A percentile compares a stretch with the other conserved stretches of the same genome.
Conservation (phyloP, 805 yeast species). For the Maudiozyma pseudohumilis region DNA sequence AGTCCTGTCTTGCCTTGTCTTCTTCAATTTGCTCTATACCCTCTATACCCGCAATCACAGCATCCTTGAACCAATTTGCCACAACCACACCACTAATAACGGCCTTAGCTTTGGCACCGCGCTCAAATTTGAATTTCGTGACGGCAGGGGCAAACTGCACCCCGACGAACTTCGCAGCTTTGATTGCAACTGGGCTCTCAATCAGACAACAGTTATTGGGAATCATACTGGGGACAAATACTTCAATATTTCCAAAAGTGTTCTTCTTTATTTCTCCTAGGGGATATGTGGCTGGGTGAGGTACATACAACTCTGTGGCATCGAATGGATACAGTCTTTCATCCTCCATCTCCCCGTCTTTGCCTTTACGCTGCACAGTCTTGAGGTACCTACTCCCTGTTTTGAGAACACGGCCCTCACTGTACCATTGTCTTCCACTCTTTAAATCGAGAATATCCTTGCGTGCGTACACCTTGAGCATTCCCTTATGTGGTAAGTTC, state of each 20-base stretch:
- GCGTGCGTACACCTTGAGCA: slow-evolving; percentile 59
- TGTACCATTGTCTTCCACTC: slow-evolving; percentile 80
- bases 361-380: slow-evolving; percentile 31
- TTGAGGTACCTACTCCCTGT: slow-evolving; percentile 61
- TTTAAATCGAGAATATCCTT: slow-evolving; percentile 51
- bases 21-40: slow-evolving; percentile 20
- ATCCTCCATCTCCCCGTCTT: slow-evolving; percentile 45
- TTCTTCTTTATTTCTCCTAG: slow-evolving; percentile 61
- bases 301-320: slow-evolving; percentile 63
- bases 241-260: slow-evolving; percentile 74
- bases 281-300: slow-evolving; percentile 50
- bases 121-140: slow-evolving; percentile 69
- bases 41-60: slow-evolving; percentile 24
- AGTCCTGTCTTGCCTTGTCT: slow-evolving; percentile 33
- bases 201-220: slow-evolving; percentile 70
- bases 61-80: slow-evolving; percentile 39
- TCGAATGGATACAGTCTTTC: slow-evolving; percentile 63
- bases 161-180: slow-evolving; percentile 61
- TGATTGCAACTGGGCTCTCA: slow-evolving; percentile 42
- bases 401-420: slow-evolving; percentile 65
- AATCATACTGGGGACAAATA: slow-evolving; percentile 69
- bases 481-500: slow-evolving; percentile 33
- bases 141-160: slow-evolving; percentile 85
- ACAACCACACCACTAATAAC: slow-evolving; percentile 68
- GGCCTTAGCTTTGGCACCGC: slow-evolving; percentile 44